Base-by-base conservation (phyloP, 2,329 filamentous ascomycete genomes). In the Phialophora chinensis region DNA sequence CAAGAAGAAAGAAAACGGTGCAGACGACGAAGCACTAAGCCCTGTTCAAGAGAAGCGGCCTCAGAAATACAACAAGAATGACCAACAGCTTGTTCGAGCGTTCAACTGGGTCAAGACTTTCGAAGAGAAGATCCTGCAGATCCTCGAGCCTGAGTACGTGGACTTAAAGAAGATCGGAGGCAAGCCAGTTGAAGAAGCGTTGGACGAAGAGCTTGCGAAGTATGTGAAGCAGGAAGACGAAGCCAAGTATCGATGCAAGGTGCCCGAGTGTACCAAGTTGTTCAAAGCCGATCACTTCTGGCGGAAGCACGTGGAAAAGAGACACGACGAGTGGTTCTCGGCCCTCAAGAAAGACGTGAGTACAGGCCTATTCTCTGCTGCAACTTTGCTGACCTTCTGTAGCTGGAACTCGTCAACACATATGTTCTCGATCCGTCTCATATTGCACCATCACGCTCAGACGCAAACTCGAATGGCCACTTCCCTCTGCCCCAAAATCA, bases 21-120 rank as follows among this genome's bases (percentile, higher is more conserved):
- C 79, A 14, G 86, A 88, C 31, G 89, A 90, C 20, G 84, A 86
- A 12, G 88, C 87, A 52, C 87, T 88, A 53, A 87, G 88, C 1
- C 88, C 90, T 6, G 84, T 86, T 5, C 70, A 72, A 31, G 86
- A 86, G 5, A 91, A 91, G 74, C 93, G 92, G 74, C 88, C 90
- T 69, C 86, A 87, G 63, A 88, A 87, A 66, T 84, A 88, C 17
- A 88, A 85, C 59, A 97, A 96, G 81, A 88, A 89, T 4, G 93
- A 97, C 74, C 92, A 96, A 77, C 95, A 98, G 76, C 87, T 98
- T 14, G 91, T 96, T 74, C 90, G 93, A 65, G 95, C 95, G 0
- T 98, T 93, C 81, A 99, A 98, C 75, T 99, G 96, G 95, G 96
- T 99, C 67, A 96, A 91, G 82, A 98, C 95, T 0, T 99, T 97